A percentile compares a stretch with the other conserved stretches of the same genome.
Conservation (phyloP, 495 filamentous ascomycete genomes). For the Platismatia glauca region DNA sequence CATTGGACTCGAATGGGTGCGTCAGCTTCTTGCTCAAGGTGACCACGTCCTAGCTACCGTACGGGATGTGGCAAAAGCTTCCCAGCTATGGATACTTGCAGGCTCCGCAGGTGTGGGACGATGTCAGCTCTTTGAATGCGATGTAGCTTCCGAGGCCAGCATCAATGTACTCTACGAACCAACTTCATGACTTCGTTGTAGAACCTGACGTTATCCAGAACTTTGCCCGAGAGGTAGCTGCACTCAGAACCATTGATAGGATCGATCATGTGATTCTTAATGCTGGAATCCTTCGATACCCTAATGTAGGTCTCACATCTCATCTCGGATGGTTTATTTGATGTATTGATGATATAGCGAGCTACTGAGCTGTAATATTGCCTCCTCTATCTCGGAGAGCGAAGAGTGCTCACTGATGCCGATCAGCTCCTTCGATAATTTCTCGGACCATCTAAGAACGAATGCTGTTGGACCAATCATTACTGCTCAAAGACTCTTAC, state of each 20-base stretch:
- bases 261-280: slow-evolving; percentile 48
- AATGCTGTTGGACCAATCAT: slow-evolving; percentile 52
- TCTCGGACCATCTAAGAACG: slow-evolving; percentile 46
- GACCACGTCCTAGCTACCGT: slow-evolving; percentile 46
- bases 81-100: slow-evolving; percentile 34
- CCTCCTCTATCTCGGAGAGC: background rate
- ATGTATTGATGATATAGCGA: slow-evolving; percentile 30
- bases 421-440: slow-evolving; percentile 41
- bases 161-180: slow-evolving; percentile 33
- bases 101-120: slow-evolving; percentile 30
- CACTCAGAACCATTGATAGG: slow-evolving; percentile 26
- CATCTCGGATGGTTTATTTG: background rate
- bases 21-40: slow-evolving; percentile 39
- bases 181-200: background rate
- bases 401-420: slow-evolving; percentile 8
- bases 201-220: slow-evolving; percentile 17
- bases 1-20: slow-evolving; percentile 48
- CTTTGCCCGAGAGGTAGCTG: slow-evolving; percentile 22
- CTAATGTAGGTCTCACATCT: slow-evolving; percentile 34
- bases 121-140: slow-evolving; percentile 41
- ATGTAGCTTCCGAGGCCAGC: slow-evolving; percentile 43
- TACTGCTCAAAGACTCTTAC: slow-evolving; percentile 43
- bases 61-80: slow-evolving; percentile 34
- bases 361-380: slow-evolving; percentile 41
- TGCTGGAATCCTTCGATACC: slow-evolving; percentile 50